phyloP scores from a whole-genome alignment of 495 filamentous ascomycete genomes.

The Penicillium diatomitis region DNA sequence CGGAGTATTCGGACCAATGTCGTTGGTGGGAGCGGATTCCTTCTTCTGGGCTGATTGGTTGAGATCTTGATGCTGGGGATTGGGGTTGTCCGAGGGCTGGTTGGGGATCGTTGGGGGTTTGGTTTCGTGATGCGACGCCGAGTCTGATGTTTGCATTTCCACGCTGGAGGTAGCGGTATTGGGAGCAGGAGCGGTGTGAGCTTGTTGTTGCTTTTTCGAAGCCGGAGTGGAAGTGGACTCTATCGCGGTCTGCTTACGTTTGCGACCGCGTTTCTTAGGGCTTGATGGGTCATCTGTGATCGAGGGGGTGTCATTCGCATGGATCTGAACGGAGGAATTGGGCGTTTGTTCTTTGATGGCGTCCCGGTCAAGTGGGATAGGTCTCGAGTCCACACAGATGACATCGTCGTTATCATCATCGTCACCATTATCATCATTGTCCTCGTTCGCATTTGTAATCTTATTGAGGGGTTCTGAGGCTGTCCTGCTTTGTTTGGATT shows the following conservation, averaged over 20 bases:
- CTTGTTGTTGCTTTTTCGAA: background rate
- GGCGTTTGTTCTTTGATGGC: background rate
- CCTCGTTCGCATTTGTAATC: slow-evolving; percentile 17
- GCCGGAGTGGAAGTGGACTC: slow-evolving; percentile 2
- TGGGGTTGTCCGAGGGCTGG: background rate
- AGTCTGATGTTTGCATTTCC: background rate
- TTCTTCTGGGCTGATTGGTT: background rate
- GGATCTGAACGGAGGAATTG: too few relatives aligned
- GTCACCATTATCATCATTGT: slow-evolving; percentile 17
- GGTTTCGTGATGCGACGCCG: background rate
- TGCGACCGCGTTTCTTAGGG: slow-evolving; percentile 39
- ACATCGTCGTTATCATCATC: slow-evolving; percentile 26
- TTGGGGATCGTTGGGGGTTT: background rate
- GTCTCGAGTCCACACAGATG: slow-evolving; percentile 30
- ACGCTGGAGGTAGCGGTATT: background rate
- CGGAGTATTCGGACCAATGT: slow-evolving; percentile 12
- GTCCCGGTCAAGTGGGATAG: slow-evolving; percentile 1
- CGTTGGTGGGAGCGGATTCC: background rate
- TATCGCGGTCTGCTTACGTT: slow-evolving; percentile 30
- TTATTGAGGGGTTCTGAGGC: slow-evolving; percentile 22
- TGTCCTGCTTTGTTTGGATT: slow-evolving; percentile 31
- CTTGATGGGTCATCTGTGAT: slow-evolving; percentile 4
- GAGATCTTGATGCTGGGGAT: too few relatives aligned
- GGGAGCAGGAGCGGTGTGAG: background rate
- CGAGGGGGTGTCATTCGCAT: background rate